Base-by-base conservation (phyloP, 2,329 filamentous ascomycete species). In the Zymoseptoria tritici region DNA sequence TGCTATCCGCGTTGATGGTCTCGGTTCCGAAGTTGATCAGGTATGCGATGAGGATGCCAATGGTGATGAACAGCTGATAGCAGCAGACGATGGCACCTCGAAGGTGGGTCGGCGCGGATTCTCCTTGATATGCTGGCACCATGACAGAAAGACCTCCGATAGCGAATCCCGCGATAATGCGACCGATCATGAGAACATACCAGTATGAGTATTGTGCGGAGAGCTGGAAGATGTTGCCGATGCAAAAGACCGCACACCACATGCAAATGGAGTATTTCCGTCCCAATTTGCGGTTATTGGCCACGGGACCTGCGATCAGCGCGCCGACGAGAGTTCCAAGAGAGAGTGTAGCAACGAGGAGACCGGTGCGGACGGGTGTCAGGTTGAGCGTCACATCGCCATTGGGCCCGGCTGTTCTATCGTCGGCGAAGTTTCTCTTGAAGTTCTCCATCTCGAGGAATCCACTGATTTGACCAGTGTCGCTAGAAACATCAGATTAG, bases 1-100 rank as follows among this genome's bases (percentile, higher is more conserved):
- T 59, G 49, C 64, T 60, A 2, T 58, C n/a, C 29, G 20, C 22
- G 9, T 29, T 21, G 52, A 76, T 75, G 2, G 70, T 72, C 63
- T 82, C 75, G 7, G 85, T 87, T 4, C 83, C 84, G 67, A 77
- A 87, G 70, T 87, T 85, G 71, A 79, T 76, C 66, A 75, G 73
- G 60, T 75, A 74, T n/a, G 77, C 76, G 42, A 75, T 68, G 49
- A 77, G 83, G 69, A 88, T 87, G 56, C 86, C 86, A 22, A 87
- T 76, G 0, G 85, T 88, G 68, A 88, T 85, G 69, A 87, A 82
- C 3, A 88, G 79, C 75, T 88, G 86, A 71, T 88, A 88, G 55
- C 80, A 82, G 2, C 82, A 80, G 22, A 88, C 80, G 24, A 87
- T 77, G 4, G 84, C 78, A 67, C 84, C 84, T 64, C 85, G 82